Percentiles rank a stretch among this genome's conserved stretches.
Evolutionary conservation across 2,329 filamentous ascomycete species (phyloP).

Genomic region (Orbilia quercus): DNA sequence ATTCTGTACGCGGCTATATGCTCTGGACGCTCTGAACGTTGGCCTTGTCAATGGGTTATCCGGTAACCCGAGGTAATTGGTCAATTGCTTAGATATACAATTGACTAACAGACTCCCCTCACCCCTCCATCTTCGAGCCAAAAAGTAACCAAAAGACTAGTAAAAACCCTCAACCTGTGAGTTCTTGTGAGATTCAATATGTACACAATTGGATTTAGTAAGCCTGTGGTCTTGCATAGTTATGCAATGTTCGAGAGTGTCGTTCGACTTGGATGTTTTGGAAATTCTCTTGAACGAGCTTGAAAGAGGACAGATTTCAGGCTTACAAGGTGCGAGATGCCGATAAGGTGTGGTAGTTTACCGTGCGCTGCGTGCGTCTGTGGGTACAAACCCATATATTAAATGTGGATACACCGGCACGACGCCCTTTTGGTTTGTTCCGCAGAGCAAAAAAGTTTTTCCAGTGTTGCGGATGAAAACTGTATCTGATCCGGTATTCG

Average conservation of each 20-base stretch:
- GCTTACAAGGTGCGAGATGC: conserved; percentile 56
- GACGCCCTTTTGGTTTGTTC: conserved; percentile 13
- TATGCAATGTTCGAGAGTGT: neutral
- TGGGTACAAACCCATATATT: conserved; percentile 51
- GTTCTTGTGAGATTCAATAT: too few relatives aligned
- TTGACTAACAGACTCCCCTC: too few relatives aligned
- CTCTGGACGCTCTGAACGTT: too few relatives aligned
- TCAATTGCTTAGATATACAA: neutral
- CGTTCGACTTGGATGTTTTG: conserved; percentile 20
- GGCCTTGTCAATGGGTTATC: too few relatives aligned
- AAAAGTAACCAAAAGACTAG: conserved; percentile 2
- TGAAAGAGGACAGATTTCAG: conserved; percentile 54
- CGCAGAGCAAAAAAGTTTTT: conserved; percentile 42
- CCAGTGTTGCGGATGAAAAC: conserved; percentile 21
- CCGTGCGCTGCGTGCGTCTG: conserved; percentile 44
- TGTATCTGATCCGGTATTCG: neutral
- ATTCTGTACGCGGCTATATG: neutral
- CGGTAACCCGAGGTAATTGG: neutral
- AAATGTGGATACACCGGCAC: conserved; percentile 53
- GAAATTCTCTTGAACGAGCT: conserved; percentile 5
- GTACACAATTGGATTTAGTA: too few relatives aligned
- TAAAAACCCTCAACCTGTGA: too few relatives aligned
- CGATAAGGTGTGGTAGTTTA: conserved; percentile 54
- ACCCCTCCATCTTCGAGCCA: neutral
- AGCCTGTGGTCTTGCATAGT: too few relatives aligned